Conservation (phyloP, 192 early-diverging fungal genomes). For the Lobosporangium transversale region DNA sequence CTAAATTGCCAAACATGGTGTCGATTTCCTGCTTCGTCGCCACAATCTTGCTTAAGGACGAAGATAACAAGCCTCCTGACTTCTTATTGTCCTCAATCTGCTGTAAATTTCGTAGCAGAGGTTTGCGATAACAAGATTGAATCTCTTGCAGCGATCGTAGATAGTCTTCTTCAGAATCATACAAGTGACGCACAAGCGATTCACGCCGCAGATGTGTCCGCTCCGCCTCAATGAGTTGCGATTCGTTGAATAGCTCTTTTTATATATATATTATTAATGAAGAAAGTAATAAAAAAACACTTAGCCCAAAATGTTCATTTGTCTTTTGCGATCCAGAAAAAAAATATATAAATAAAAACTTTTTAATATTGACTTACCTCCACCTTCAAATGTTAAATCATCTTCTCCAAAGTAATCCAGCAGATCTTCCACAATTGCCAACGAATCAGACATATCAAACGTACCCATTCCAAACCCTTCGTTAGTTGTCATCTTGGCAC, state of each 20-base stretch:
- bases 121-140: slow-evolving; percentile 30
- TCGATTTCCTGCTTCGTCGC: slow-evolving; percentile 43
- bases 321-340: too few species aligned
- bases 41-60: slow-evolving; percentile 21
- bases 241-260: slow-evolving; percentile 38
- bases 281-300: not conserved
- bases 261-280: not conserved
- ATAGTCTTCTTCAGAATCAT: slow-evolving; percentile 51
- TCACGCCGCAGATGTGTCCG: slow-evolving; percentile 37
- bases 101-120: slow-evolving; percentile 20
- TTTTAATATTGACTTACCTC: too few species aligned
- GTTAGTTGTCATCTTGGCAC: slow-evolving; percentile 39
- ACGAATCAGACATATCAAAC: slow-evolving; percentile 52
- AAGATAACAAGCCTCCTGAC: slow-evolving; percentile 5
- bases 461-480: slow-evolving; percentile 36
- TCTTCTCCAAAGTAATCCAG: slow-evolving; percentile 52
- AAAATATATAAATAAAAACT: too few species aligned
- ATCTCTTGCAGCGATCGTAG: slow-evolving; percentile 43
- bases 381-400: slow-evolving; percentile 20
- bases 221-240: slow-evolving; percentile 44
- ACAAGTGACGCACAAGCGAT: slow-evolving; percentile 42
- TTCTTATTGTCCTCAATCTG: slow-evolving; percentile 19
- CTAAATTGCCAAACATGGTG: slow-evolving; percentile 37
- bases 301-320: not conserved
- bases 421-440: slow-evolving; percentile 49